These are phyloP conservation scores for Olyra latifolia DNA, from an alignment of 176 grass and related monocot genomes.

Conservation along the genomic window DNA sequence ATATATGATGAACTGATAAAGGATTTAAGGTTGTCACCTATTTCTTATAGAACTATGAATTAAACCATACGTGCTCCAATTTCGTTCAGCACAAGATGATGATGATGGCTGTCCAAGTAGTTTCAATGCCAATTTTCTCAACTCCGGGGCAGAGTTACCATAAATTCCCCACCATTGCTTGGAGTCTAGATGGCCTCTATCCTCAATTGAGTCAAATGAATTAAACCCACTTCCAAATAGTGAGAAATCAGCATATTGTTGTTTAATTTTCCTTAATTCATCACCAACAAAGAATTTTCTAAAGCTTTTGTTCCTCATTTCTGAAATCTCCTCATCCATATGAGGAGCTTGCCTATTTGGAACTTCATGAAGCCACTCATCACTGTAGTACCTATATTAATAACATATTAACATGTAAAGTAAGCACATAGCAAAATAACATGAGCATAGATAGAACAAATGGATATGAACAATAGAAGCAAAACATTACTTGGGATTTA, in stretches of 20 bases:
- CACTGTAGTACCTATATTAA: too few relatives aligned
- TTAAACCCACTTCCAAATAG: neutral
- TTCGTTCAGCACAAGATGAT: neutral
- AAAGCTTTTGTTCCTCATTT: neutral
- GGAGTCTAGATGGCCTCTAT: neutral
- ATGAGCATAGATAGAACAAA: too few relatives aligned
- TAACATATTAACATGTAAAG: too few relatives aligned
- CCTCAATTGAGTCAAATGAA: neutral
- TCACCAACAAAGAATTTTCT: neutral
- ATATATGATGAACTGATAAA: too few relatives aligned
- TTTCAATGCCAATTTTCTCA: neutral
- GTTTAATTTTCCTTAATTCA: neutral
- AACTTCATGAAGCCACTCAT: too few relatives aligned
- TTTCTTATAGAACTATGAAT: neutral
- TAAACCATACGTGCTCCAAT: neutral
- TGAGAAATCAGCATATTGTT: neutral
- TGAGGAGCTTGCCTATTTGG: too few relatives aligned
- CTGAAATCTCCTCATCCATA: too few relatives aligned
- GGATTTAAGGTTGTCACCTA: too few relatives aligned
- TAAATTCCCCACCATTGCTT: slow-evolving; percentile 23
- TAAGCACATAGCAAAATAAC: too few relatives aligned
- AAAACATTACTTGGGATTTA: too few relatives aligned
- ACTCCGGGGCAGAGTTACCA: neutral
- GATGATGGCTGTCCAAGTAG: neutral
- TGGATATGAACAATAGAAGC: too few relatives aligned